Evolutionary conservation across 2,329 filamentous ascomycete species (phyloP).

Genomic region (Penicillium crustosum): DNA sequence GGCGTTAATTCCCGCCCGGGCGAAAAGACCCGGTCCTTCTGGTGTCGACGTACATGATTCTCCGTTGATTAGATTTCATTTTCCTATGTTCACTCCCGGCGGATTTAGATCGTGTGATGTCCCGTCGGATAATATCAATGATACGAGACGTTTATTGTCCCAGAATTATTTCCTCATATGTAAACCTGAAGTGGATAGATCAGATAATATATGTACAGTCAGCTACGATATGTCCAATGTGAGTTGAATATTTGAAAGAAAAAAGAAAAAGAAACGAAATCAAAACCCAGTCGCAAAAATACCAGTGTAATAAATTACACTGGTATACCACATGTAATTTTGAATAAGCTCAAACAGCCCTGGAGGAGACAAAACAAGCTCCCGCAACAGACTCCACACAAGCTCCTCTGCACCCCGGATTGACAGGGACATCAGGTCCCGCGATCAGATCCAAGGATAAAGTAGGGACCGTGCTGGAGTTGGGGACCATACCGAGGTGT

Average conservation of each 20-base stretch:
- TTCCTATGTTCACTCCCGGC: constrained; percentile 26
- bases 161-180: not conserved
- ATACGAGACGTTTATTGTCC: constrained; percentile 19
- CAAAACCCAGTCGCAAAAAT: constrained; percentile 13
- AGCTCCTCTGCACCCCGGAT: constrained; percentile 27
- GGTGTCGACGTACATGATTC: constrained; percentile 30
- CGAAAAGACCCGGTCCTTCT: constrained; percentile 27
- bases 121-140: constrained; percentile 32
- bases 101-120: constrained; percentile 28
- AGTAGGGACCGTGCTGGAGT: constrained; percentile 22
- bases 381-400: constrained; percentile 19
- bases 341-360: constrained; percentile 10
- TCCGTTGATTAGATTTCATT: constrained; percentile 29
- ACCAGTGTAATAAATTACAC: constrained; percentile 8
- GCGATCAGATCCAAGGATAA: constrained; percentile 18
- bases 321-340: constrained; percentile 2
- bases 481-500: constrained; percentile 12
- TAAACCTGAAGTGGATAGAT: not conserved
- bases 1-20: constrained; percentile 29
- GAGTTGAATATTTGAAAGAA: not conserved
- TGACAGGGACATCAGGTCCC: constrained; percentile 10
- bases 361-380: constrained; percentile 1
- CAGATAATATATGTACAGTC: not conserved
- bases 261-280: not conserved
- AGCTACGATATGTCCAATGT: not conserved